Percentiles rank a stretch among this genome's conserved stretches.
Conservation (phyloP, 106 monocot species). For the Dioscorea zingiberensis region DNA sequence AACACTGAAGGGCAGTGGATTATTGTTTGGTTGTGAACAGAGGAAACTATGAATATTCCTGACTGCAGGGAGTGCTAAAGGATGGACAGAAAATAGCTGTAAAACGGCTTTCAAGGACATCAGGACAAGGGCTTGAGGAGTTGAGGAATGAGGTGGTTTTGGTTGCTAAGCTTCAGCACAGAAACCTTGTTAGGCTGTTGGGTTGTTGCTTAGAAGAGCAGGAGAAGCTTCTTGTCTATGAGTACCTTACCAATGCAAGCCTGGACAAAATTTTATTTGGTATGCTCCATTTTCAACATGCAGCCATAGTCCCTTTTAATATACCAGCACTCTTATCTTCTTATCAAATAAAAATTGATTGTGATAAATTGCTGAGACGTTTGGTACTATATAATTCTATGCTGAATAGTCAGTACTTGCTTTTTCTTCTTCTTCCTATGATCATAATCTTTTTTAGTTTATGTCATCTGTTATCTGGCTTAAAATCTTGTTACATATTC, state of each 20-base stretch:
- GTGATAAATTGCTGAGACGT: too few relatives aligned
- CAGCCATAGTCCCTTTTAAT: too few relatives aligned
- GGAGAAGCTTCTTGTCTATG: constrained; percentile 22
- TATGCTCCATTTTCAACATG: not conserved
- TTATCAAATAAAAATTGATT: too few relatives aligned
- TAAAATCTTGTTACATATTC: too few relatives aligned
- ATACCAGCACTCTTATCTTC: too few relatives aligned
- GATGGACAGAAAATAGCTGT: constrained; percentile 16
- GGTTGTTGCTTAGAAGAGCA: constrained; percentile 18
- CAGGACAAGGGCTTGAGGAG: constrained; percentile 11
- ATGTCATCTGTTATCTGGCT: too few relatives aligned
- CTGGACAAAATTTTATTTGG: constrained; percentile 16
- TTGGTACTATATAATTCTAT: too few relatives aligned
- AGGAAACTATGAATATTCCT: not conserved
- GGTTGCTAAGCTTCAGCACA: constrained; percentile 20
- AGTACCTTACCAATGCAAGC: constrained; percentile 15
- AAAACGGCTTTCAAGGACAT: constrained; percentile 16
- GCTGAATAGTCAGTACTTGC: too few relatives aligned
- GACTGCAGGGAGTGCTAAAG: constrained; percentile 6
- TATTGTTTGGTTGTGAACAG: not conserved
- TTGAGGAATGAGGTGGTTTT: constrained; percentile 15
- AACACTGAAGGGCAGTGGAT: not conserved
- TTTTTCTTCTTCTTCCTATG: too few relatives aligned
- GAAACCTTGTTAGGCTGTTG: constrained; percentile 13
- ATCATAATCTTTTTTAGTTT: too few relatives aligned